Conservation (phyloP, 257 asterid genomes). For the Coffea eugenioides region DNA sequence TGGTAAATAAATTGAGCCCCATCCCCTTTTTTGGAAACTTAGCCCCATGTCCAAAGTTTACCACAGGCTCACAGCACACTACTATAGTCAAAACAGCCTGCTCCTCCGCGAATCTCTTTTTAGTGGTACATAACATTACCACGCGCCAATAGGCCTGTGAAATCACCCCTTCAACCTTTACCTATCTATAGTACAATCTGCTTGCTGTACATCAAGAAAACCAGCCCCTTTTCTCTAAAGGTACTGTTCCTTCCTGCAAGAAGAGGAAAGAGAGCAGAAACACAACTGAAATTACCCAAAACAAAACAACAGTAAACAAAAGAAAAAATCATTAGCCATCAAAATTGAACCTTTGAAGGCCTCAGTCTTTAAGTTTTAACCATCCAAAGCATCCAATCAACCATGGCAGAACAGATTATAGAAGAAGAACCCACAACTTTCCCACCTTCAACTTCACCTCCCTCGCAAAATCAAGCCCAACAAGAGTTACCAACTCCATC, state of each 20-base stretch:
- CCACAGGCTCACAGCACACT: no score
- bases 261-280: conserved; percentile 6
- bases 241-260: not conserved
- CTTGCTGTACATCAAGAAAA: not conserved
- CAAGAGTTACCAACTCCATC: not conserved
- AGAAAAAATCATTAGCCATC: conserved; percentile 16
- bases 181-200: not conserved
- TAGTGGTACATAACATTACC: no score
- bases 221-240: not conserved
- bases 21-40: not conserved
- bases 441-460: not conserved
- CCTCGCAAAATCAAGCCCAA: not conserved
- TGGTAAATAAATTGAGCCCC: not conserved
- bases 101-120: not conserved
- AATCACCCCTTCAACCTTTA: not conserved
- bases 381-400: not conserved
- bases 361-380: not conserved
- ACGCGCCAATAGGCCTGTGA: not conserved
- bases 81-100: not conserved
- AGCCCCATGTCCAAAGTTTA: not conserved
- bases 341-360: conserved; percentile 18
- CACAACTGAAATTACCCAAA: not conserved
- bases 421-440: conserved; percentile 16
- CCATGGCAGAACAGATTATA: conserved; percentile 21
- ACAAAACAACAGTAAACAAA: not conserved